Evolutionary conservation across 2,329 filamentous ascomycete genomes (phyloP), one percentile per base, ranked within the genome.

Genomic region (Stemphylium beticola): DNA sequence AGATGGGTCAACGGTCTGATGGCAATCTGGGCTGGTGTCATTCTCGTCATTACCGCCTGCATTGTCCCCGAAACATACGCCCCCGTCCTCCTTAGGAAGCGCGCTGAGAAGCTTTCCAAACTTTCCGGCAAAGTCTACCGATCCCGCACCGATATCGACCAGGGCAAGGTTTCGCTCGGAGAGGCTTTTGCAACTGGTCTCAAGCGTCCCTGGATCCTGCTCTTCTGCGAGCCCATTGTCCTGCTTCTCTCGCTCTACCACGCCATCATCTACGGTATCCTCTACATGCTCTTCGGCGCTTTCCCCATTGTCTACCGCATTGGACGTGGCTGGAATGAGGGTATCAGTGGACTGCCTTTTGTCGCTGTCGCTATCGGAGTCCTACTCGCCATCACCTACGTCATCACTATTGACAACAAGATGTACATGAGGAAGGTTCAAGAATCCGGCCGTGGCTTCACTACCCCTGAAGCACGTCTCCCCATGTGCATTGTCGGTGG

Each of bases 151-250:
- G 74, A 76, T 51, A 68, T 80, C 67, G 69, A 77, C 15, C 74
- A 77, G 42, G 79, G 79, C 24, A 76, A 73, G 34, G 68, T 77
- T 22, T 76, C 76, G 4, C 62, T 84, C n/a, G 68, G 66, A 7
- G 70, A 80, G 49, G 81, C 83, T 34, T 82, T 88, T 69, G 79
- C 79, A 49, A 79, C 81, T 2, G 81, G 84, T 4, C 77, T 89
- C n/a, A 78, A 82, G 44, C 81, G 88, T 3, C 88, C 89, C 1
- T 89, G 87, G 86, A 77, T 87, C 40, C 80, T 91, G 47, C 81
- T 91, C 7, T 87, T 91, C 78, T 77, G 78, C 51, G 88, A 91
- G 67, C 88, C 88, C 2, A 91, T 90, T 59, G 85, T 89, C 20
- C 70, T 88, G 10, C 76, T 89, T 9, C 78, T 86, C 3, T 84